Base-by-base conservation (phyloP, 176 grass and related monocot genomes). In the Typha latifolia region DNA sequence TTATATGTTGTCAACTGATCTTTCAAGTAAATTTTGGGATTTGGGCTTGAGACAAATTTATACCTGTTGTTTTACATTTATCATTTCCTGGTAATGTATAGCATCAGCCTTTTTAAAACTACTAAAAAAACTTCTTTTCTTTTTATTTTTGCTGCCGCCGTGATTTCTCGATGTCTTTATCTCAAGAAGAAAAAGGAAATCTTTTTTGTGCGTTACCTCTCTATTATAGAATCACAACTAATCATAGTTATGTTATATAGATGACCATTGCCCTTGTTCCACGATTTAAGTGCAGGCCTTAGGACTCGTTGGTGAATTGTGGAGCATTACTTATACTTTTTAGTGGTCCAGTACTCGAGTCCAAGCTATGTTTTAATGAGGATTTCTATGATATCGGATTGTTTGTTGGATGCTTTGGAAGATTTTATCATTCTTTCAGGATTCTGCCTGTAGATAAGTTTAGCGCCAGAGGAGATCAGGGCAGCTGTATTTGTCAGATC, bases 371-470 rank as follows among this genome's bases (percentile, higher is more conserved):
- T 11, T 61, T 61, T 61, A 15, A 1, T 65, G 16, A 32, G 37
- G 63, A 65, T 47, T 65, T 47, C 6, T 65, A 19, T 32, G 63
- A 18, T 29, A 18, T 65, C n/a, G 14, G 63, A 16, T 65, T 65
- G 63, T 43, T 65, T 65, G 16, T 65, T 65, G 63, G 14, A 65
- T 65, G 63, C 63, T 65, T 65, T 65, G 63, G 63, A 47, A 65
- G 63, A 43, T 9, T 61, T 61, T 61, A 32, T 47, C 32, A 11
- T 65, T 43, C 9, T 65, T 65, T 65, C 27, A 65, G 14, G 15
- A 65, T 65, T 65, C 32, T 47, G 27, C 63, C 15, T 65, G 31
- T 37, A 37, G 31, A 20, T 65, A 65, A 10, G 6, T 65, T 65
- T 65, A 32, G 2, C 34, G 32, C 32, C 31, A 12, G 32, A 65